Base-by-base conservation (phyloP, 169 alveolate genomes). In the Plasmodium coatneyi region DNA sequence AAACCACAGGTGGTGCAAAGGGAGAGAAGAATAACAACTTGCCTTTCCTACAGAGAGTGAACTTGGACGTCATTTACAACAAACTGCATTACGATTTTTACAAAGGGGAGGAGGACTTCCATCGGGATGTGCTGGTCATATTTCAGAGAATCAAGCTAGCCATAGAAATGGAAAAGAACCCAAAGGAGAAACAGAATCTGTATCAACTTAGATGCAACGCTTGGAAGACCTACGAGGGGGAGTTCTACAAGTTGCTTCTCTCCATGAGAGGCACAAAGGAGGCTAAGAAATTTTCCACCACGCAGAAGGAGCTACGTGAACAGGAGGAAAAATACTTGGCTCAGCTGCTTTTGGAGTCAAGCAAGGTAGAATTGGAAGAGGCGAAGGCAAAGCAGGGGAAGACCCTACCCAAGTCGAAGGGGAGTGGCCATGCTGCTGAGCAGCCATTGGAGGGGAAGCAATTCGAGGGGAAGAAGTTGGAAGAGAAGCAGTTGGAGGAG, bases 81-180 rank as follows among this genome's bases (percentile, higher is more conserved):
- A 86, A 86, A 19, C 46, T 86, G 19, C 93, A 86, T 36, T 86
- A 76, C 52, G 84, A 86, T 52, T 41, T 86, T n/a, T 86, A 86
- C 43, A 54, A 54, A 86, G 34, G 66, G 1, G 93, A 86, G n/a
- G 46, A 74, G 0, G 93, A 86, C 12, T 86, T 66, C 70, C 60
- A 86, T 43, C 70, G 80, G 12, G 93, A 86, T 36, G 56, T 86
- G 49, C 36, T 86, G 12, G 1, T 54, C 22, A 74, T 86, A 10
- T 86, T 86, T 76, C 34, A 86, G 0, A 36, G 52, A 49, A 19
- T 78, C 30, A 76, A 52, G 54, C 46, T 54, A 30, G 46, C 56
- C 2, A 86, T 86, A 34, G 86, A 86, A 52, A 14, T 10, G 12
- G 71, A 70, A 41, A 34, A 86, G 16, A 56, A 86, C 32, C 39